Evolutionary conservation across 2,329 filamentous ascomycete species (phyloP), one percentile per base, ranked within the genome.

Genomic region (Ophiostoma piceae): DNA sequence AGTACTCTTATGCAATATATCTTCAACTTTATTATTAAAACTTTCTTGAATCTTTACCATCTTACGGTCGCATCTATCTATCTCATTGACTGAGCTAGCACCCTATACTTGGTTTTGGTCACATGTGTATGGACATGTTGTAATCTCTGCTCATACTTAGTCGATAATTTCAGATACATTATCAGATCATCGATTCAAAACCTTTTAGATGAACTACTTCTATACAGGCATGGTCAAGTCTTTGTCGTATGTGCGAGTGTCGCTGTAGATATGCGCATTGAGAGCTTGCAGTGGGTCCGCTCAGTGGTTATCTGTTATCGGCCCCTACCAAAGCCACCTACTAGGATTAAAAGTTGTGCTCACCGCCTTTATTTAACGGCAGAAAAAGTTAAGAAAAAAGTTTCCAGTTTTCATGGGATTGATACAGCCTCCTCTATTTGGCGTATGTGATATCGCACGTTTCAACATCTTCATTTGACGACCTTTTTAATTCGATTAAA

Each of bases 301-400:
- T 19, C 26, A 62, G 26, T 26, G 32, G 62, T 39, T 65, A 65
- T 65, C 62, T 62, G 57, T 26, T 65, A 65, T 65, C 62, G 32
- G 62, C 32, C 35, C 29, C 60, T 64, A 32, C 62, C 2, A 26
- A 57, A 57, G 22, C 51, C 51, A 26, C 51, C 22, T 57, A 57
- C 51, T 57, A 6, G 8, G 3, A 39, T 2, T 11, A 29, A 66
- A 29, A 16, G n/a, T 66, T 39, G 19, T 12, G 2, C 35, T 69
- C 47, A 72, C 71, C 71, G 71, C 71, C 69, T 72, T 69, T 68
- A 68, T 68, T 69, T 68, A 41, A 19, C 66, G 71, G 71, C 71
- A 72, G 71, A 71, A 72, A 72, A 72, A 72, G 68, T 41, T 47
- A 62, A 51, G 67, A 70, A 71, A 69, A 67, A 70, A 68, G 57